Evolutionary conservation across 805 yeast genomes (phyloP), one percentile per base, ranked within the genome.

Genomic region (Isabelozyma gotoi): DNA sequence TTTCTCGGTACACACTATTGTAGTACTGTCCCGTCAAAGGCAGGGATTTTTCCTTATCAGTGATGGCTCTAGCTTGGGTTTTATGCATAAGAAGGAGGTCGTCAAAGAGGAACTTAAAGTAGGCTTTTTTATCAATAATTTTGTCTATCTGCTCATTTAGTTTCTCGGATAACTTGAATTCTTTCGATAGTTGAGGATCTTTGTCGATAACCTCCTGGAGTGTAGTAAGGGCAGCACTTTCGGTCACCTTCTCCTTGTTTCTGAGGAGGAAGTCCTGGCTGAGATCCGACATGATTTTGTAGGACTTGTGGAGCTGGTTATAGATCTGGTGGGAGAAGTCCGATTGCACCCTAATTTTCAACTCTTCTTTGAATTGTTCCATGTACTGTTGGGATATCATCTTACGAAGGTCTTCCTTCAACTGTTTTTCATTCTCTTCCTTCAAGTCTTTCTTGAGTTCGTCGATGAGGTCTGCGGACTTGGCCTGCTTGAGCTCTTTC

Each of bases 1-100:
- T 45, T 3, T 49, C 50, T 4, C 44, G 32, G 14, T 18, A 12
- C 2, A n/a, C 19, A 41, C 44, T 43, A 37, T 40, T 37, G 38
- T 49, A 49, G 21, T 33, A 44, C 12, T 46, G 42, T n/a, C 47
- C 45, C 10, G 40, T 21, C 3, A 49, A 18, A 16, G 33, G 31
- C 3, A 33, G 19, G 11, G 65, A 47, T 38, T 43, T 53, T 6
- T 61, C 62, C 3, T 37, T 31, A 0, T 56, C 50, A 18, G 47
- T 46, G 7, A 50, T 36, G 3, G 40, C 27, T 16, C 38, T 44
- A 18, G 45, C 38, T 33, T 36, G 18, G 7, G 54, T 52, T 27
- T 39, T 42, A 33, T 46, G 33, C 2, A 41, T 41, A 11, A 47
- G 17, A 17, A 49, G 36, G 12, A 47, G 31, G 19, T 49, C 49